Percentiles rank a stretch among this genome's conserved stretches.
phyloP scores from a whole-genome alignment of 2,329 filamentous ascomycete species.

The Fonsecaea erecta region DNA sequence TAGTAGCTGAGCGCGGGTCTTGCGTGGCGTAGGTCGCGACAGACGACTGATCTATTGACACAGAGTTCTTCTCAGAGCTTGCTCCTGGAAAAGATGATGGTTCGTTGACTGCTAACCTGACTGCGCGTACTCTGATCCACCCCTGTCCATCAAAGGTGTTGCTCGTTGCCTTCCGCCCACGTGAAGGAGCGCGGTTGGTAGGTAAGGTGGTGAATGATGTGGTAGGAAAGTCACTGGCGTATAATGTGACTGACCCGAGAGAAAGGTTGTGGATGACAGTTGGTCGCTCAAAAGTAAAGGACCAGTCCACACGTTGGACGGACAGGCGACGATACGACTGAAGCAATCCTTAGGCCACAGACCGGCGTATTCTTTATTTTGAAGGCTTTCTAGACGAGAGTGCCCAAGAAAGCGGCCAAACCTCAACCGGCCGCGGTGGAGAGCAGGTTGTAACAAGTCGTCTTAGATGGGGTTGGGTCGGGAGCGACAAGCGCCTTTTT shows the following conservation, averaged over 20 bases:
- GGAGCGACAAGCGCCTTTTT: constrained; percentile 31
- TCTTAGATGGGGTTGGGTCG: constrained; percentile 26
- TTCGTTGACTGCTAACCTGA: constrained; percentile 81
- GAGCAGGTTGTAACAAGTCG: constrained; percentile 26
- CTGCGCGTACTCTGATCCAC: constrained; percentile 78
- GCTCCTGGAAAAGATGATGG: constrained; percentile 51
- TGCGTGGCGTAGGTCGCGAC: constrained; percentile 86
- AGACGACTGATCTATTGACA: constrained; percentile 82
- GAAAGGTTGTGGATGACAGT: constrained; percentile 34
- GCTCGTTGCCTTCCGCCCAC: constrained; percentile 20
- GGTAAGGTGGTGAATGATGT: constrained; percentile 15
- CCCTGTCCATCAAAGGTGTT: constrained; percentile 57
- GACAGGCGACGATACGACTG: constrained; percentile 35
- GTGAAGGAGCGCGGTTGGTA: constrained; percentile 20
- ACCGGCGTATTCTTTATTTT: constrained; percentile 38
- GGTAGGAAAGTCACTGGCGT: constrained; percentile 25
- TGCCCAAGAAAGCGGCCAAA: constrained; percentile 24
- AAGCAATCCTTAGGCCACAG: constrained; percentile 37
- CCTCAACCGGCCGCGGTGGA: constrained; percentile 31
- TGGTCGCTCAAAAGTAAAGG: constrained; percentile 31
- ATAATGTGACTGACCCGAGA: constrained; percentile 23
- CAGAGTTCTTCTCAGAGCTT: constrained; percentile 30
- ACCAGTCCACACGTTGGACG: constrained; percentile 32
- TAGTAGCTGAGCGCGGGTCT: constrained; percentile 74
- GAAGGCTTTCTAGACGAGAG: constrained; percentile 33